phyloP scores from a whole-genome alignment of 2,329 filamentous ascomycete species.

The Diaporthe sp. region DNA sequence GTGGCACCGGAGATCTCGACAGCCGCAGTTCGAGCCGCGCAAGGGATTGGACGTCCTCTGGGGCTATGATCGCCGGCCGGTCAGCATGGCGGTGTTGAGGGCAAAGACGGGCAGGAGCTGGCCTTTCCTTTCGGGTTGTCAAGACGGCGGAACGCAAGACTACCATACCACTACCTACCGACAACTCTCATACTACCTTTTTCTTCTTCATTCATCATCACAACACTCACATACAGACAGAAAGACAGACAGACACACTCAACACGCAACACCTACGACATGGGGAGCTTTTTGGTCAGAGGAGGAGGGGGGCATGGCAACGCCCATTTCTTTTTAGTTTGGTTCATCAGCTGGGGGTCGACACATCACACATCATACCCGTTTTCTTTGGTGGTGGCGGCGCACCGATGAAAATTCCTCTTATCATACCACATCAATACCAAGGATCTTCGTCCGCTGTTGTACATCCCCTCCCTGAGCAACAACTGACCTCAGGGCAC shows the following conservation, averaged over 20 bases:
- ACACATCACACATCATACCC: conserved; percentile 37
- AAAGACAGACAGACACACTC: background rate
- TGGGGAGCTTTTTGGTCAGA: conserved; percentile 9
- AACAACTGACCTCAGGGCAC: conserved; percentile 35
- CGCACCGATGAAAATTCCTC: conserved; percentile 40
- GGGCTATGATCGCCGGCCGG: conserved; percentile 33
- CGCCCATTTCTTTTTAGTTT: conserved; percentile 25
- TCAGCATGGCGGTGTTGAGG: conserved; percentile 34
- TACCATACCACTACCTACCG: conserved; percentile 15
- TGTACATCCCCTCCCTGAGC: conserved; percentile 35
- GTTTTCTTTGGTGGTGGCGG: conserved; percentile 34
- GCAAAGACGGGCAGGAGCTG: conserved; percentile 17
- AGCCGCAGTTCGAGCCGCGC: conserved; percentile 16
- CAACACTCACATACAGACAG: conserved; percentile 19
- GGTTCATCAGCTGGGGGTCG: conserved; percentile 23
- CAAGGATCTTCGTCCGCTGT: conserved; percentile 35
- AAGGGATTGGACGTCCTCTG: conserved; percentile 31
- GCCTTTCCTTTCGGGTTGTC: conserved; percentile 8
- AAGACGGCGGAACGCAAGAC: conserved; percentile 19
- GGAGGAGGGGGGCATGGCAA: background rate
- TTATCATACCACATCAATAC: conserved; percentile 39
- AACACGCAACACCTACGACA: conserved; percentile 9
- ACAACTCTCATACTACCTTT: conserved; percentile 23
- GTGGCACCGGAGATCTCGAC: conserved; percentile 42
- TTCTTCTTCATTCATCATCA: conserved; percentile 4